A percentile compares a stretch with the other conserved stretches of the same genome.
Conservation (phyloP, 768 basidiomycete species). For the Polyporus arcularius region DNA sequence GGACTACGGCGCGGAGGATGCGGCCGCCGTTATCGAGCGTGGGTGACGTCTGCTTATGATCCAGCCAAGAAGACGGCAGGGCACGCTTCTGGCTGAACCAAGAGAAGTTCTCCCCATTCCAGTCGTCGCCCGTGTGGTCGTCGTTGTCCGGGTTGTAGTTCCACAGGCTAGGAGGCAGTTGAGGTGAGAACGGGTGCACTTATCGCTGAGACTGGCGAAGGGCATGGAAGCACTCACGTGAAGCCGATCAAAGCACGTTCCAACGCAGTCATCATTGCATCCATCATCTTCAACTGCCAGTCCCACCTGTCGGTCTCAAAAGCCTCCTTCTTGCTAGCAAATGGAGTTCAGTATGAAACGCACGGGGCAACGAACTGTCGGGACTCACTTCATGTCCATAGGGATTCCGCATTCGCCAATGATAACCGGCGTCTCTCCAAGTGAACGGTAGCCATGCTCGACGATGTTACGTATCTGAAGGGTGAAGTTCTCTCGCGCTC, state of each 20-base stretch:
- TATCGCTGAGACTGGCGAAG: neutral
- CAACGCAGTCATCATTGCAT: conserved; percentile 82
- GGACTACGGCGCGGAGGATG: conserved; percentile 75
- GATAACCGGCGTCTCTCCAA: conserved; percentile 83
- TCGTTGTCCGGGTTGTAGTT: conserved; percentile 90
- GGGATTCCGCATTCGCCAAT: conserved; percentile 95
- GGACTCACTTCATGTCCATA: conserved; percentile 92
- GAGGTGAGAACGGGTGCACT: neutral
- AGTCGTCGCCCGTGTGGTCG: conserved; percentile 78
- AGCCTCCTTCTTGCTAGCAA: conserved; percentile 63
- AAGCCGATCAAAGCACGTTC: conserved; percentile 80
- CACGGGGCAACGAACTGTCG: neutral
- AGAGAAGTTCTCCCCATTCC: conserved; percentile 98
- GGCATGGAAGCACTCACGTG: conserved; percentile 60
- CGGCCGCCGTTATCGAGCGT: conserved; percentile 83
- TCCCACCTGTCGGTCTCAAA: conserved; percentile 72
- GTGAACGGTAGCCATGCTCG: conserved; percentile 60
- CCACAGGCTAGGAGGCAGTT: conserved; percentile 68
- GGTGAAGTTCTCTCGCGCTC: conserved; percentile 79
- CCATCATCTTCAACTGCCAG: conserved; percentile 93
- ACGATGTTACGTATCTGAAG: conserved; percentile 83
- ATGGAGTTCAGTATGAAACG: neutral
- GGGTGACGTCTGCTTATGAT: conserved; percentile 60
- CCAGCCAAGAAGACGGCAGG: conserved; percentile 54
- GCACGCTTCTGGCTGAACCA: conserved; percentile 78